These are phyloP conservation scores for Microbotryum lychnidis-dioicae DNA, from an alignment of 1,284 basidiomycete species.

Conservation along the genomic window DNA sequence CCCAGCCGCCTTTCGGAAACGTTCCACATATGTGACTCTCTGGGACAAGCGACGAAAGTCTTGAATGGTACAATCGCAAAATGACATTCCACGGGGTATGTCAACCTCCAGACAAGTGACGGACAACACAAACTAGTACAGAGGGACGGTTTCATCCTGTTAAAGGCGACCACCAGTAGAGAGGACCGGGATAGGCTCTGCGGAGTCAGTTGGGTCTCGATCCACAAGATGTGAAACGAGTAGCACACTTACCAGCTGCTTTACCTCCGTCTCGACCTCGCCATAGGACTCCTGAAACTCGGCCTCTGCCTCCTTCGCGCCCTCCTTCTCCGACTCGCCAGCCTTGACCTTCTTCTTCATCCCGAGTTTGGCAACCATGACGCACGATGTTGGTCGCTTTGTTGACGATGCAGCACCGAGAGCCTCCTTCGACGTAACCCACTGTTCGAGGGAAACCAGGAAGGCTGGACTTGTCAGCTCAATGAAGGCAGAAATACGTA, in stretches of 20 bases:
- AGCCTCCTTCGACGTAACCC: conserved; percentile 78
- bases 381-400: conserved; percentile 95
- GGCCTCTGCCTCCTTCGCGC: conserved; percentile 50
- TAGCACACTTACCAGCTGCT: conserved; percentile 14
- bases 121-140: too few species aligned
- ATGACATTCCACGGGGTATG: too few species aligned
- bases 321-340: conserved; percentile 58
- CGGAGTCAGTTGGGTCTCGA: too few species aligned
- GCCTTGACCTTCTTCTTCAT: conserved; percentile 61
- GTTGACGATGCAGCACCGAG: conserved; percentile 91
- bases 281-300: conserved; percentile 78
- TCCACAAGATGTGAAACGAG: too few species aligned
- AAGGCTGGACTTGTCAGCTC: not conserved
- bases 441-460: conserved; percentile 7
- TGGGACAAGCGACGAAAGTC: too few species aligned
- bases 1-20: too few species aligned
- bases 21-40: too few species aligned
- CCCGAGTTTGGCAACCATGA: conserved; percentile 58
- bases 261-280: conserved; percentile 68
- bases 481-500: not conserved
- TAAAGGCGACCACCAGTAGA: too few species aligned
- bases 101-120: too few species aligned
- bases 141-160: too few species aligned
- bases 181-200: too few species aligned
- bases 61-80: too few species aligned